A percentile compares a stretch with the other conserved stretches of the same genome.
Conservation (phyloP, 2,329 filamentous ascomycete genomes). For the Pestalotiopsis sp. region DNA sequence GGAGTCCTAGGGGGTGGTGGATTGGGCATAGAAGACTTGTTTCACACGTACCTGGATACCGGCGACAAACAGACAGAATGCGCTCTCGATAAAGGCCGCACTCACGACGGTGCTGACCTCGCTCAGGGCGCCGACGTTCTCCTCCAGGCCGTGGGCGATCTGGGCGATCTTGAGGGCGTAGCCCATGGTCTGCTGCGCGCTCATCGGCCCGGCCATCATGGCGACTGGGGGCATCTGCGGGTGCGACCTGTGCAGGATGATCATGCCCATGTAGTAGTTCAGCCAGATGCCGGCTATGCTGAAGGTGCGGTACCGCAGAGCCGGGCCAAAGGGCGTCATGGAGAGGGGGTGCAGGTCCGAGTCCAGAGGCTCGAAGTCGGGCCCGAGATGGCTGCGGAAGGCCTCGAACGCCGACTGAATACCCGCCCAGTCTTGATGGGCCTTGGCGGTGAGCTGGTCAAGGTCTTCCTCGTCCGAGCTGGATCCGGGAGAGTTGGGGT, state of each 20-base stretch:
- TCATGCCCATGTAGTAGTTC: constrained; percentile 81
- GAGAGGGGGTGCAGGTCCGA: constrained; percentile 63
- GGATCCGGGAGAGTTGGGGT: constrained; percentile 39
- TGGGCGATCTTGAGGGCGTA: constrained; percentile 77
- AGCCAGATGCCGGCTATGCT: constrained; percentile 87
- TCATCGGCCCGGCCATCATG: constrained; percentile 80
- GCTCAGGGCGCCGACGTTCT: constrained; percentile 49
- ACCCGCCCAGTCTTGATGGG: constrained; percentile 74
- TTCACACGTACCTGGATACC: constrained; percentile 63
- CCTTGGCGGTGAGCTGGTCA: constrained; percentile 65
- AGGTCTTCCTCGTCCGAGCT: constrained; percentile 58
- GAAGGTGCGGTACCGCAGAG: constrained; percentile 80
- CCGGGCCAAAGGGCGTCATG: constrained; percentile 77
- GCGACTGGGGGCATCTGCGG: constrained; percentile 89
- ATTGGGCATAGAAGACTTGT: too few species aligned
- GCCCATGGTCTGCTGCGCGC: constrained; percentile 68
- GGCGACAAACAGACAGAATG: constrained; percentile 83
- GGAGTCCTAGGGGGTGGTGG: too few species aligned
- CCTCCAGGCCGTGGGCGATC: constrained; percentile 72
- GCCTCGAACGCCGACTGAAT: constrained; percentile 71
- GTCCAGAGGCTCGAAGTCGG: constrained; percentile 74
- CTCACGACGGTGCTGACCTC: constrained; percentile 77
- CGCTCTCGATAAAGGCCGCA: constrained; percentile 78
- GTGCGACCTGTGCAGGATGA: constrained; percentile 79
- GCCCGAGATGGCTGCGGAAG: constrained; percentile 66